Conservation (phyloP, 768 basidiomycete species). For the Suillus subluteus region DNA sequence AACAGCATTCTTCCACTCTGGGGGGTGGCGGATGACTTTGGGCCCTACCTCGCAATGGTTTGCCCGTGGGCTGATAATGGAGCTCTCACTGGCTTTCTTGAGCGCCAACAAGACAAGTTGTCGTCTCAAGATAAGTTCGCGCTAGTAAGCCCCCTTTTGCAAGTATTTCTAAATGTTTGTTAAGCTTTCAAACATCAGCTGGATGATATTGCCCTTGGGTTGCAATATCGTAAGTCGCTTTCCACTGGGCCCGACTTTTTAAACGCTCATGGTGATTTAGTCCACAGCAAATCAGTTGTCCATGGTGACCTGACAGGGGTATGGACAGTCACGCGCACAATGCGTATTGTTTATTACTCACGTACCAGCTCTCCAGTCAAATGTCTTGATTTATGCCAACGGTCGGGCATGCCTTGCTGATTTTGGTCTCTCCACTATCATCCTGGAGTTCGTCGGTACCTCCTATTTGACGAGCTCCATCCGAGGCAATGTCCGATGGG, state of each 20-base stretch:
- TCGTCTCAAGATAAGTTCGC: conserved; percentile 16
- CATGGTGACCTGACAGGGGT: conserved; percentile 15
- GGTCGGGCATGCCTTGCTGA: conserved; percentile 50
- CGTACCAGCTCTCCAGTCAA: conserved; percentile 25
- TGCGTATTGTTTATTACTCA: neutral
- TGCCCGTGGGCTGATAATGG: conserved; percentile 26
- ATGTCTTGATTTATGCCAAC: conserved; percentile 46
- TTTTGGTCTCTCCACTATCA: conserved; percentile 43
- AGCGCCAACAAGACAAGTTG: conserved; percentile 8
- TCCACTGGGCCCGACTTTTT: neutral
- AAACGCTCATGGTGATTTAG: neutral
- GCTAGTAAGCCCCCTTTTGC: conserved; percentile 17
- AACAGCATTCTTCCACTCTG: conserved; percentile 24
- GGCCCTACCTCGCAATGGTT: conserved; percentile 26
- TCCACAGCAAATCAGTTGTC: conserved; percentile 8
- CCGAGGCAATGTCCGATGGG: conserved; percentile 47
- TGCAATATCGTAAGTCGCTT: neutral
- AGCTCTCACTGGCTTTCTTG: conserved; percentile 19
- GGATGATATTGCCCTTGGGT: neutral
- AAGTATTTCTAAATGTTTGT: neutral
- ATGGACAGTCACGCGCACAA: neutral
- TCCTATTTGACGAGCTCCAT: conserved; percentile 35
- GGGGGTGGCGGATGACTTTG: conserved; percentile 23
- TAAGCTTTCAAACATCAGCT: neutral
- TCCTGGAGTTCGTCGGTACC: conserved; percentile 29